Base-by-base conservation (phyloP, 768 basidiomycete species). In the Boletus reticuloceps region DNA sequence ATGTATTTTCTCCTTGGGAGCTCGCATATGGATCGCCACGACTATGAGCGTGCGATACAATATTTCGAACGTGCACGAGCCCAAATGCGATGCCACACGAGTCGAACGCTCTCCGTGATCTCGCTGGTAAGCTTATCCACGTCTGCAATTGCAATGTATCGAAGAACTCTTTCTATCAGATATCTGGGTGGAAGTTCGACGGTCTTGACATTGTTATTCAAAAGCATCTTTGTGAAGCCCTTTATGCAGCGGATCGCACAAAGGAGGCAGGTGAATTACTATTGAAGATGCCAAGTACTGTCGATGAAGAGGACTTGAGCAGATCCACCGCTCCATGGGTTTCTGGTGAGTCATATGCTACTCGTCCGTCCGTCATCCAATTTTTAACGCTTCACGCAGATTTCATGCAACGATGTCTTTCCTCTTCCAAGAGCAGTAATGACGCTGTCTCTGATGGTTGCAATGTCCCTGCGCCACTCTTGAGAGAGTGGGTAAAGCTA, bases 1-100 rank as follows among this genome's bases (percentile, higher is more conserved):
- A 60, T 60, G 53, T 16, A 46, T 31, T 27, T 51, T 34, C 27
- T 37, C 13, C 43, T 44, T 22, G 59, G 59, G n/a, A 50, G 39
- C 19, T 53, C 36, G 20, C 32, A 46, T 10, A 29, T 50, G 32
- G 43, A 49, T 16, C 40, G 13, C 6, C 6, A 10, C 6, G 47
- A 60, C 31, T 50, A 55, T n/a, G 49, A 50, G 11, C 9, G 17
- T 36, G 58, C 51, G 4, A 37, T 60, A 44, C 31, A 48, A 19
- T 50, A 17, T 11, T 43, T 59, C 1, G 13, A 43, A 13, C 34
- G 11, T 22, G 58, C 54, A 20, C 54, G 17, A 3, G 4, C 31
- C n/a, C 29, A n/a, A 36, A 12, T 47, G n/a, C 39, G 46, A 17
- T 14, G 11, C 4, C 19, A 54, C 29, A 16, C 25, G 20, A 40